Evolutionary conservation across 257 asterid species (phyloP).

Genomic region (Forsythia suspensa): DNA sequence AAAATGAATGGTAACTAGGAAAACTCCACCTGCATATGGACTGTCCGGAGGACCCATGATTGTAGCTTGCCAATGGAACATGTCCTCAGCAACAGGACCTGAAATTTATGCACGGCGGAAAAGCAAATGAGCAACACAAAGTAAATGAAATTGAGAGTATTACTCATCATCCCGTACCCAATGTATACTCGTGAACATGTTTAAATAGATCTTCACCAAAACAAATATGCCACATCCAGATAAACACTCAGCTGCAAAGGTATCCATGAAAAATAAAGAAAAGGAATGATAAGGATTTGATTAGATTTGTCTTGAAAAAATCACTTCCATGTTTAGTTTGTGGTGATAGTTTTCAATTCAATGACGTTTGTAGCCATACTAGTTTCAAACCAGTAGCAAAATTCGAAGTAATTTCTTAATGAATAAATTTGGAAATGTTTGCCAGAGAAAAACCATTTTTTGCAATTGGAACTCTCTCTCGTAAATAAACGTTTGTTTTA

Average conservation of each 20-base stretch:
- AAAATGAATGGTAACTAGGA: conserved; percentile 71
- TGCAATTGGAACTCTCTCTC: too few species aligned
- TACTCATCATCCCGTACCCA: neutral
- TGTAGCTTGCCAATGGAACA: conserved; percentile 91
- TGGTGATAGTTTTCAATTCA: too few species aligned
- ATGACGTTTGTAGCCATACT: too few species aligned
- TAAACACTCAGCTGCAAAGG: neutral
- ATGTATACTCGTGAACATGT: neutral
- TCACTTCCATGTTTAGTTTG: too few species aligned
- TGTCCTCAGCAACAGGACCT: conserved; percentile 83
- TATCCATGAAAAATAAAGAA: too few species aligned
- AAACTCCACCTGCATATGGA: conserved; percentile 81
- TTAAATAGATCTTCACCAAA: neutral
- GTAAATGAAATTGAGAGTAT: neutral
- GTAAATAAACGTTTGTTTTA: too few species aligned
- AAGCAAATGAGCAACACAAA: conserved; percentile 1
- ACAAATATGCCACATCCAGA: neutral
- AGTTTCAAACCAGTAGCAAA: too few species aligned
- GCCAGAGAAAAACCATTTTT: too few species aligned
- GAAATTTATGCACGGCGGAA: conserved; percentile 13
- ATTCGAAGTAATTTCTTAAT: too few species aligned
- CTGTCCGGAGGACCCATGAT: conserved; percentile 85
- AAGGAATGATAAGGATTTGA: too few species aligned
- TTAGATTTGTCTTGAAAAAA: too few species aligned
- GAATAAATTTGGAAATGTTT: too few species aligned